Evolutionary conservation across 2,329 filamentous ascomycete genomes (phyloP), one percentile per base, ranked within the genome.

Genomic region (Pseudogymnoascus sp.): DNA sequence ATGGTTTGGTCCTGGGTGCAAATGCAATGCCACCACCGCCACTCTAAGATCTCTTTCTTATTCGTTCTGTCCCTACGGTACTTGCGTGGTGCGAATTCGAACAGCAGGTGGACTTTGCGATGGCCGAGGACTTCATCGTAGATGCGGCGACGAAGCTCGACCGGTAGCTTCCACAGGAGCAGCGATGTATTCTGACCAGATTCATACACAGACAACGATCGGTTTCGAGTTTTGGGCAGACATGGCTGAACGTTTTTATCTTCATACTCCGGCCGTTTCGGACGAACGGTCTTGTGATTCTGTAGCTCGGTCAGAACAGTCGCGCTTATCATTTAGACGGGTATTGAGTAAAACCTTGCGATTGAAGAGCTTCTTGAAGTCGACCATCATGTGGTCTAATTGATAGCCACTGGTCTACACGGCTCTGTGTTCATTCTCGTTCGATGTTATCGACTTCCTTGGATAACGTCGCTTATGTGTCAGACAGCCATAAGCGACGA

Each of bases 61-160:
- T 68, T 53, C 59, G 59, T 49, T 66, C 42, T 28, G 9, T 12
- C 16, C 66, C 61, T n/a, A 67, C 60, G 16, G 66, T 42, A 38
- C 43, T 62, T 38, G 38, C 40, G 18, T 63, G 63, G 37, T 12
- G 38, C 60, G n/a, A 43, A 61, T 25, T 43, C 37, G 18, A 61
- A 61, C 9, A 46, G 16, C 16, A 61, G 11, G 23, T 61, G 60
- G n/a, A 61, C 60, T 14, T 56, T 56, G 46, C 62, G 66, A 18
- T 64, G 63, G 5, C 60, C 60, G 9, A 69, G 59, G 28, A 69
- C 64, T 16, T 68, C 43, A 36, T 65, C 62, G 59, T 68, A 68
- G 49, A 69, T 66, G 28, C 64, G 62, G 56, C 62, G 53, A 38
- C 67, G 38, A n/a, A 69, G 62, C 40, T 68, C 68, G 23, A 63